Base-by-base conservation (phyloP, 306 rosid genomes). In the Vicia faba region DNA sequence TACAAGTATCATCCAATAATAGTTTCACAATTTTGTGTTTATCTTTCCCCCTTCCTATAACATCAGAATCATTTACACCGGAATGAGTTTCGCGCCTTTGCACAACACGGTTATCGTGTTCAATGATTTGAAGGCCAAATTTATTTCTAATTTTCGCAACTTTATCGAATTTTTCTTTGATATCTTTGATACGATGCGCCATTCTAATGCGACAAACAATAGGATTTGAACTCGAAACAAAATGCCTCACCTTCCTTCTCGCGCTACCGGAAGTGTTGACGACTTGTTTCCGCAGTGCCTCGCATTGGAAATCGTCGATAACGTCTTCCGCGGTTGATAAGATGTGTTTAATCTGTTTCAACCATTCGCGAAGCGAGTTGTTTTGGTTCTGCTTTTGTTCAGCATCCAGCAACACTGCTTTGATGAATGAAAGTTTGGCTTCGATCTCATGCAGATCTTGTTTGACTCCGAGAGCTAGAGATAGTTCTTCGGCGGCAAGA, bases 101-200 rank as follows among this genome's bases (percentile, higher is more conserved):
- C 36, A n/a, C 53, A n/a, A 63, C 54, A 3, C 23, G 68, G 5
- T 14, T 43, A 14, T 35, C 28, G 3, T 1, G 9, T 7, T 41
- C 40, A 25, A 13, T 57, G 13, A 4, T 31, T 57, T 57, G 63
- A 57, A 57, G 63, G 7, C 63, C 25, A 57, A 57, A 57, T 1
- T 57, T 31, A 8, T n/a, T 7, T 7, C 43, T 57, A n/a, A 7
- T 1, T 3, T 25, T 41, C 0, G 40, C 56, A 44, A 64, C 41
- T 10, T n/a, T 44, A 46, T 64, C 38, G 6, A 64, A 45, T 3
- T 56, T 64, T 8, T 44, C n/a, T 29, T 7, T 44, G 7, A 44
- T n/a, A 39, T 7, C 2, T 28, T 44, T 64, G 3, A 64, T 14
- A 4, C 28, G 8, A 43, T 20, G 69, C 4, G 56, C 56, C 56